Evolutionary conservation across 495 filamentous ascomycete species (phyloP), one percentile per base, ranked within the genome.

Genomic region (Talaromyces trachyspermus): DNA sequence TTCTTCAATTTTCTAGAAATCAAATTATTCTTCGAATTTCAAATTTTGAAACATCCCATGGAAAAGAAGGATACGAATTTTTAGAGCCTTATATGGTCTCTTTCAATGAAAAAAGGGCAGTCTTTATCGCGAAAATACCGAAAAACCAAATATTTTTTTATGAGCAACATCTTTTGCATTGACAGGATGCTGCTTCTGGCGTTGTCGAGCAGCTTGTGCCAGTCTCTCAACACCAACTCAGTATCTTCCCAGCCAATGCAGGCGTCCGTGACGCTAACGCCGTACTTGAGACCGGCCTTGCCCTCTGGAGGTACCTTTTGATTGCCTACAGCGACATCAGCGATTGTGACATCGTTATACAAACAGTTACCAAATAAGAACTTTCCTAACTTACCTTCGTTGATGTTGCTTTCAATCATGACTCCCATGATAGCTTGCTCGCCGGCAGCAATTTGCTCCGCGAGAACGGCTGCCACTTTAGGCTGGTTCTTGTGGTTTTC

Each of bases 321-420:
- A 65, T 73, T 85, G 50, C 89, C 86, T 90, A 53, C 6, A 55
- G 47, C 42, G 5, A 20, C 0, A 18, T 19, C 25, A 39, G 36
- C 10, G 7, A 22, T 32, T 3, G n/a, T 29, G 46, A 39, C 30
- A 22, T 49, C 18, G 49, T 32, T 36, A 29, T 41, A 23, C 32
- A 23, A 6, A 8, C n/a, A 44, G 6, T 23, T 5, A 18, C 54
- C 49, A 46, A 47, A 17, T n/a, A 20, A 44, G 8, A n/a, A 1
- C 3, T 20, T 35, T 11, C 38, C 37, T 42, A 22, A 18, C 70
- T 49, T 64, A 84, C 89, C 92, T 68, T 95, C 92, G 61, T 89
- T 81, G 65, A 99, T 94, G 61, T 97, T 82, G 59, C 86, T 94
- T 72, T 99, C 94, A 57, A 99, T 95, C 92, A 98, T 98, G 26